These are phyloP conservation scores for Pyropia yezoensis DNA, from an alignment of 23 red algal species.

Conservation along the genomic window DNA sequence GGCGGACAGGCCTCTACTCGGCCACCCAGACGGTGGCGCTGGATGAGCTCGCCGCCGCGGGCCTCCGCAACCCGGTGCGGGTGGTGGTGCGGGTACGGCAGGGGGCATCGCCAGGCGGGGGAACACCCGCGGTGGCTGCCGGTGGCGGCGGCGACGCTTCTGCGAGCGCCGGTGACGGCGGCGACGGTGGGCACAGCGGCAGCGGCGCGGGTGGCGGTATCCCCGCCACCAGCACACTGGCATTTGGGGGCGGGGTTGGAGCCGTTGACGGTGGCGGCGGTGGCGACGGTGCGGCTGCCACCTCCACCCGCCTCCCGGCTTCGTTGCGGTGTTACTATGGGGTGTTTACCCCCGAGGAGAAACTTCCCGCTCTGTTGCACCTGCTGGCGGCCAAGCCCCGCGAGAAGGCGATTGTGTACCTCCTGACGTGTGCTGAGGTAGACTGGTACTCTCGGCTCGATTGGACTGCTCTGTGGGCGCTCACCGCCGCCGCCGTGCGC, in stretches of 20 bases:
- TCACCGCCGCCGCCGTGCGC: not conserved
- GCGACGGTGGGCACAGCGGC: no score
- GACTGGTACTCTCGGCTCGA: conserved; percentile 47
- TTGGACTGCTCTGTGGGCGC: conserved; percentile 5
- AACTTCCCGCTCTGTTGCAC: conserved; percentile 25
- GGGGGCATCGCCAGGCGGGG: not conserved
- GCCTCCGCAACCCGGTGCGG: conserved; percentile 66
- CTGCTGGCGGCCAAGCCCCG: conserved; percentile 22
- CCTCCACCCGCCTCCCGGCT: conserved; percentile 15
- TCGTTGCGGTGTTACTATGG: conserved; percentile 35
- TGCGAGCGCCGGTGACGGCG: no score
- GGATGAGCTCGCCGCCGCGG: conserved; percentile 50
- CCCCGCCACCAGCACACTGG: no score
- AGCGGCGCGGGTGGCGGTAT: no score
- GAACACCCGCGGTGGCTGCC: no score
- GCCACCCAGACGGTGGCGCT: conserved; percentile 67
- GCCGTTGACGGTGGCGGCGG: not conserved
- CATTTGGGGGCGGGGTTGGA: no score
- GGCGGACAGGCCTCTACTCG: conserved; percentile 75
- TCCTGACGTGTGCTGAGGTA: conserved; percentile 65
- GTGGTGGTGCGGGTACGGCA: conserved; percentile 26
- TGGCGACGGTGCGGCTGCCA: not conserved
- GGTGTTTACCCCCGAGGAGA: conserved; percentile 18
- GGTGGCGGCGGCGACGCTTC: no score
- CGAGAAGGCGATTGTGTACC: conserved; percentile 69